Percentiles rank a stretch among this genome's conserved stretches.
Conservation (phyloP, 257 asterid species). For the Apocynum venetum region DNA sequence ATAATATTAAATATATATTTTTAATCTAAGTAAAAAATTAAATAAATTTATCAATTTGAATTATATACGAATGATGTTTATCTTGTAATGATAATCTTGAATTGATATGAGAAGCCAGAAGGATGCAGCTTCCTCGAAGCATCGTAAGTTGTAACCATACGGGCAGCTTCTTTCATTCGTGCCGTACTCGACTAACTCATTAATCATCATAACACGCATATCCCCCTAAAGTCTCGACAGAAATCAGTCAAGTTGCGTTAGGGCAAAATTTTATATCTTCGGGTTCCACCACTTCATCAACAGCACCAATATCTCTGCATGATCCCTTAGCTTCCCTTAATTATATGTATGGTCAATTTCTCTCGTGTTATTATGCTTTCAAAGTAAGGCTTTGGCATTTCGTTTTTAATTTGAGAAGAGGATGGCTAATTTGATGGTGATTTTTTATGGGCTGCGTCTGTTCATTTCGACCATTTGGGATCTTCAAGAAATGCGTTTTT, state of each 20-base stretch:
- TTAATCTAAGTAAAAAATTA: too few relatives aligned
- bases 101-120: too few relatives aligned
- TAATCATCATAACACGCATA: background rate
- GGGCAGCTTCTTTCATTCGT: background rate
- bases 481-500: slow-evolving; percentile 31
- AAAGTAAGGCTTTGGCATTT: too few relatives aligned
- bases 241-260: background rate
- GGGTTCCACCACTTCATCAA: background rate
- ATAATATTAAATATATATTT: too few relatives aligned
- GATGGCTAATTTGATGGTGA: slow-evolving; percentile 20
- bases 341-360: too few relatives aligned
- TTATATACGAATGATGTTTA: too few relatives aligned
- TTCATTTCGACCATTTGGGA: slow-evolving; percentile 26
- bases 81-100: too few relatives aligned
- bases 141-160: slow-evolving; percentile 7
- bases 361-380: too few relatives aligned
- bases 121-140: slow-evolving; percentile 23
- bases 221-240: background rate
- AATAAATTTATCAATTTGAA: too few relatives aligned
- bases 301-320: background rate
- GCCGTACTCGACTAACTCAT: background rate
- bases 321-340: background rate
- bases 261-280: background rate
- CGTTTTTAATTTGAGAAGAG: too few relatives aligned
- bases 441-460: slow-evolving; percentile 20